phyloP scores from a whole-genome alignment of 129 eudicot species.

The Flaveria sonorensis region DNA sequence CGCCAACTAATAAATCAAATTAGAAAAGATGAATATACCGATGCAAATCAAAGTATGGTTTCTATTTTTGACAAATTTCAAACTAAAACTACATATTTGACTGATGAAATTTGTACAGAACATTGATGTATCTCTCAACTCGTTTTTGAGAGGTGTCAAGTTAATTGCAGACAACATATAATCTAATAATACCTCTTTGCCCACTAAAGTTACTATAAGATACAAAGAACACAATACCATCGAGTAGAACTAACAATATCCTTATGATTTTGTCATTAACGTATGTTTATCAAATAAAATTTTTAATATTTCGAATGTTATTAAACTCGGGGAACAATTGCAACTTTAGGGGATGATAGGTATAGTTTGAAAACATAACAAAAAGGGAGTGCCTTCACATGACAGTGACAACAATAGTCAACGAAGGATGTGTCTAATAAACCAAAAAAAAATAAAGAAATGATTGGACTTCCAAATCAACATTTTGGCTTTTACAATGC shows the following conservation, averaged over 20 bases:
- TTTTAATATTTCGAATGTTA: background rate
- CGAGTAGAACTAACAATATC: background rate
- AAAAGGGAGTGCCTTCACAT: background rate
- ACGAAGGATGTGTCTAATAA: background rate
- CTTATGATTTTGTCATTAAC: background rate
- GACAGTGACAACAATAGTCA: constrained; percentile 4
- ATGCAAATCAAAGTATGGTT: background rate
- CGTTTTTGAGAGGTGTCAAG: no score
- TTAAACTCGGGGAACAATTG: background rate
- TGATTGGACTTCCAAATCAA: constrained; percentile 9
- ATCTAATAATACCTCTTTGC: background rate
- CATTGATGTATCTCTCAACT: background rate
- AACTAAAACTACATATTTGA: background rate
- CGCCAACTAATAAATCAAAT: background rate
- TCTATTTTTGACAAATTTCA: background rate
- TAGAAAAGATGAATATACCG: background rate
- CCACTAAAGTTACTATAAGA: background rate
- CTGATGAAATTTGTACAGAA: background rate
- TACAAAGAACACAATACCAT: background rate
- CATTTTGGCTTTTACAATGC: constrained; percentile 17
- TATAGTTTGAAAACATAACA: background rate
- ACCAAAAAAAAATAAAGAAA: background rate
- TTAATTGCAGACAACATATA: no score
- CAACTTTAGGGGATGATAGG: background rate
- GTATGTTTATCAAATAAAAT: background rate